Evolutionary conservation across 345 rosid species (phyloP).

Genomic region (Heritiera fomes): DNA sequence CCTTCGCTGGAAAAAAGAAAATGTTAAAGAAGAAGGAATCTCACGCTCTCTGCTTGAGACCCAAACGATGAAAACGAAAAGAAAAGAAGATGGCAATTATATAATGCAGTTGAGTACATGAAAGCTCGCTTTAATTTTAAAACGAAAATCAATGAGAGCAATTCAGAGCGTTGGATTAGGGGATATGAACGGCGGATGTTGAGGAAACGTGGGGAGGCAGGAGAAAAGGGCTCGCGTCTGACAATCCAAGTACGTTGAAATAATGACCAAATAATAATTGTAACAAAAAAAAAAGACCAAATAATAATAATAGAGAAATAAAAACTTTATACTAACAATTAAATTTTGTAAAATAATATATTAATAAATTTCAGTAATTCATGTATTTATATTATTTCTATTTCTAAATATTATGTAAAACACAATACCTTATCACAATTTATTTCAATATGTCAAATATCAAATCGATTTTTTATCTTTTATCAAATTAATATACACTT

Average conservation of each 20-base stretch:
- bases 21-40: conserved; percentile 34
- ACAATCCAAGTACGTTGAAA: not conserved
- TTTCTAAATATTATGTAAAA: no score
- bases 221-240: not conserved
- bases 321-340: no score
- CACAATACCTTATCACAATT: no score
- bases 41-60: conserved; percentile 30
- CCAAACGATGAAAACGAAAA: not conserved
- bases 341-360: no score
- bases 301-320: not conserved
- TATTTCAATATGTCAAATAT: no score
- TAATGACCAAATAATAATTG: not conserved
- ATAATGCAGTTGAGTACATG: not conserved
- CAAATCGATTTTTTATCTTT: no score
- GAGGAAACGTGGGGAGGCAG: not conserved
- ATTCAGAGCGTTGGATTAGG: not conserved
- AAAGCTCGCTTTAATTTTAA: not conserved
- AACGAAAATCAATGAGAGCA: not conserved
- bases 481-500: no score
- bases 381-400: no score
- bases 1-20: conserved; percentile 39
- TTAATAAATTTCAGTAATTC: no score
- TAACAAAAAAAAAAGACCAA: not conserved
- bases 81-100: not conserved
- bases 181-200: not conserved